phyloP scores from a whole-genome alignment of 2,329 filamentous ascomycete species.

The Clarireedia hainanense region DNA sequence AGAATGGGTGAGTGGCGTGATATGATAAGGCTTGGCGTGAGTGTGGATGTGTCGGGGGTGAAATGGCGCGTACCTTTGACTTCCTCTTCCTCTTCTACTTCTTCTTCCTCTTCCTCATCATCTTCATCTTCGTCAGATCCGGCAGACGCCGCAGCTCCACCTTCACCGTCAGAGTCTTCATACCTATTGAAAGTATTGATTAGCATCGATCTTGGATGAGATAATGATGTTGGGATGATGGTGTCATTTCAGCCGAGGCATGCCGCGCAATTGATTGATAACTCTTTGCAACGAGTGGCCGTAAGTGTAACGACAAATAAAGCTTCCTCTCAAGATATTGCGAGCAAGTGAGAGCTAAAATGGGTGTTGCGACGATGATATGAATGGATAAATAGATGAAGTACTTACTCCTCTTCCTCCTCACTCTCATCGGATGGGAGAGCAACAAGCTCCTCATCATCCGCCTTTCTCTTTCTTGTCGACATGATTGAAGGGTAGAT shows the following conservation, averaged over 20 bases:
- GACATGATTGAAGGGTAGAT: slow-evolving; percentile 10
- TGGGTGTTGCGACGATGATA: no score
- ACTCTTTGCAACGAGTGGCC: no score
- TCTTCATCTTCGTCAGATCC: slow-evolving; percentile 26
- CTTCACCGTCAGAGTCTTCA: slow-evolving; percentile 29
- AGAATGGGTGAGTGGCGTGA: no score
- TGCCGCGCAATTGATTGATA: neutral
- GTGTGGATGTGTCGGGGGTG: neutral
- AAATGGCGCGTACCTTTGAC: neutral
- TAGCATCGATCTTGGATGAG: slow-evolving; percentile 9
- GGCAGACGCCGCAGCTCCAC: neutral
- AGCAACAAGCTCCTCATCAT: slow-evolving; percentile 27
- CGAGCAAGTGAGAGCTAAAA: no score
- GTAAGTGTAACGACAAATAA: no score
- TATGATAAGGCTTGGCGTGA: no score
- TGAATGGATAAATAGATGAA: no score
- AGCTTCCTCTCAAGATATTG: no score
- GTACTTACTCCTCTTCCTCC: slow-evolving; percentile 26
- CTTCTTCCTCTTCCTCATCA: slow-evolving; percentile 31
- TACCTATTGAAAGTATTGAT: slow-evolving; percentile 17
- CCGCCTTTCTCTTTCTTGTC: slow-evolving; percentile 23
- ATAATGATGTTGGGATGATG: neutral
- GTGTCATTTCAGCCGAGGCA: neutral
- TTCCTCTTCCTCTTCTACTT: neutral
- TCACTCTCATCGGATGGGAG: slow-evolving; percentile 25